Base-by-base conservation (phyloP, 495 filamentous ascomycete species). In the Podospora tetraspora region DNA sequence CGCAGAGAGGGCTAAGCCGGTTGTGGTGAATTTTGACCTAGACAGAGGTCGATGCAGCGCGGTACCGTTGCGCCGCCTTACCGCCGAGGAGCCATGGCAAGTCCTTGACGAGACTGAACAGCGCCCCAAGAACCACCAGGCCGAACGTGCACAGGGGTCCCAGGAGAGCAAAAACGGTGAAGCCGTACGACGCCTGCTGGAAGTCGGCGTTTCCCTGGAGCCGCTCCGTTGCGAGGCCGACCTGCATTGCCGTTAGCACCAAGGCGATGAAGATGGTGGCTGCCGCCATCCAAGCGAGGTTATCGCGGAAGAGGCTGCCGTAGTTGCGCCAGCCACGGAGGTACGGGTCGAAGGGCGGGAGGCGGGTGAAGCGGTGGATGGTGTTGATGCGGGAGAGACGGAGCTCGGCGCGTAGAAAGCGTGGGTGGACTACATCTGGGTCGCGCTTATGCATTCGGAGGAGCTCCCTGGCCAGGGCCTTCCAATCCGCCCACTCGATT, bases 201-300 rank as follows among this genome's bases (percentile, higher is more conserved):
- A 88, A 88, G 1, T 77, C 29, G 6, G 66, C 52, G 66, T 79
- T 82, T 0, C 66, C 43, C 8, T 73, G 43, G 0, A 88, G 74
- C 3, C 63, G 64, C 10, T 22, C 57, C 0, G 83, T 84, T 8
- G 78, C 80, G 0, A 86, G 75, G 0, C 86, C 87, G 57, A 88
- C 86, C 70, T 88, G 87, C 81, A 89, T 84, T 29, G 85, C 86
- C 0, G 82, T 80, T 63, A 88, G 75, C 6, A 86, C 82, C 10
- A 88, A 72, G n/a, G 78, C 82, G 23, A 88, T 73, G 67, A 85
- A 89, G 10, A 82, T 80, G 9, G 83, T 78, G 1, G 76, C 74
- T 6, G 79, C 72, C 0, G 81, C 74, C 0, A 88, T 58, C 70
- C 79, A 77, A 1, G 78, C 75, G 30, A 87, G 79, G 64, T 87